phyloP scores from a whole-genome alignment of 2,329 filamentous ascomycete species.

The Alternaria incomplexa region DNA sequence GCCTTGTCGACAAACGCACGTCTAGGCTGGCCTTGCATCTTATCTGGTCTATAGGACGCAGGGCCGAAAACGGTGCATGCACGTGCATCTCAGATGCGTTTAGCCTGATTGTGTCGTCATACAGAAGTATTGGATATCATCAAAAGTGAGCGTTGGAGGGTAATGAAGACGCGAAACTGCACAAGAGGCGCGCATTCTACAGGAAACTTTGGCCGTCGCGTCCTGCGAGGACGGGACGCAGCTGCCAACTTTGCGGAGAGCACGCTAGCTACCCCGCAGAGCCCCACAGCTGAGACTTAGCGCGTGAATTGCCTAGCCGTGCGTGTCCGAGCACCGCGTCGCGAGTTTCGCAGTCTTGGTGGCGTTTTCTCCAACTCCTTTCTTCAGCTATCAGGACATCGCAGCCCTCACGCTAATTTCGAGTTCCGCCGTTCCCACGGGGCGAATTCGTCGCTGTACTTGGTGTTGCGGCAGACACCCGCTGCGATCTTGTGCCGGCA shows the following conservation, averaged over 20 bases:
- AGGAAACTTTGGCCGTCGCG: not conserved
- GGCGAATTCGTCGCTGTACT: not conserved
- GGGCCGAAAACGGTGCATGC: not conserved
- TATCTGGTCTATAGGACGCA: conserved; percentile 3
- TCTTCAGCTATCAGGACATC: conserved; percentile 23
- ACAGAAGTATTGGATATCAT: not conserved
- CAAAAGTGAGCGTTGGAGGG: not conserved
- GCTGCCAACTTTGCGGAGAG: conserved; percentile 1
- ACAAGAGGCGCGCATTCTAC: not conserved
- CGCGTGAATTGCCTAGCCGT: not conserved
- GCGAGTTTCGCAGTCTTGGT: not conserved
- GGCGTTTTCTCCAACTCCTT: conserved; percentile 20
- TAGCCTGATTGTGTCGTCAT: conserved; percentile 1
- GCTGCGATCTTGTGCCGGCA: not conserved
- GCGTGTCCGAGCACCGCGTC: not conserved
- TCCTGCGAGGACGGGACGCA: not conserved
- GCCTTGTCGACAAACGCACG: not conserved
- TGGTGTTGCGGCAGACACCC: not conserved
- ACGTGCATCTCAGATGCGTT: not conserved
- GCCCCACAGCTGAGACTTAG: conserved; percentile 7
- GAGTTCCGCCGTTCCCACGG: conserved; percentile 17
- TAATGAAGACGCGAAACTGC: not conserved
- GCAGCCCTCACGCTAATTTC: conserved; percentile 22
- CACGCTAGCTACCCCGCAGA: conserved; percentile 8
- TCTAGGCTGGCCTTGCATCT: conserved; percentile 1